Percentiles rank a stretch among this genome's conserved stretches.
These are phyloP conservation scores for Aspergillus conjunctus DNA, from an alignment of 495 filamentous ascomycete genomes.

Conservation along the genomic window DNA sequence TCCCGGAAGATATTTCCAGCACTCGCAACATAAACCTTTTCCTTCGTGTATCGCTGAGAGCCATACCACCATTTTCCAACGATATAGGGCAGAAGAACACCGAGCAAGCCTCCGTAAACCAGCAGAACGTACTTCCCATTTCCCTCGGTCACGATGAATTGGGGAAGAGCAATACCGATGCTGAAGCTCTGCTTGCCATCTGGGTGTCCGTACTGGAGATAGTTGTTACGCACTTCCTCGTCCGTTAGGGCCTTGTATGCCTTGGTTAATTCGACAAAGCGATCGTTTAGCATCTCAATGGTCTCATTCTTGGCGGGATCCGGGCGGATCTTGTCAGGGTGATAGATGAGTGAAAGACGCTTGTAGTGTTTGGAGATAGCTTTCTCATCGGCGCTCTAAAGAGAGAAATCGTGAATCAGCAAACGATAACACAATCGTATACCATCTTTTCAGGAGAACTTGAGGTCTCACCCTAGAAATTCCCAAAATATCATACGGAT, in stretches of 20 bases:
- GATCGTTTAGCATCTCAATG: conserved; percentile 76
- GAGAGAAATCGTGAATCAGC: conserved; percentile 1
- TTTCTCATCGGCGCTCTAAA: conserved; percentile 78
- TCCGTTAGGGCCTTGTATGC: conserved; percentile 97
- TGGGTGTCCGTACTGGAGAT: conserved; percentile 90
- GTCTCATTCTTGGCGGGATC: conserved; percentile 89
- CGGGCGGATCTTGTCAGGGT: conserved; percentile 87
- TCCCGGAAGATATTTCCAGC: conserved; percentile 92
- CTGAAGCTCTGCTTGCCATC: conserved; percentile 98
- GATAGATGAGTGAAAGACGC: conserved; percentile 78
- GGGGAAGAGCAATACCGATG: conserved; percentile 94
- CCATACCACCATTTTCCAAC: conserved; percentile 99
- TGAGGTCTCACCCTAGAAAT: conserved; percentile 66
- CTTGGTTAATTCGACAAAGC: conserved; percentile 93
- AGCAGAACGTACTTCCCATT: conserved; percentile 94
- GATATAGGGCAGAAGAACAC: conserved; percentile 86
- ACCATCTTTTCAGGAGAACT: background rate
- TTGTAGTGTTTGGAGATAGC: conserved; percentile 88
- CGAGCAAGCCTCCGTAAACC: conserved; percentile 83
- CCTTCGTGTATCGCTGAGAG: conserved; percentile 85
- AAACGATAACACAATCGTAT: background rate
- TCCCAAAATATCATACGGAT: conserved; percentile 92
- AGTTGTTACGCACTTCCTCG: conserved; percentile 96
- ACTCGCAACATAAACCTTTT: conserved; percentile 86
- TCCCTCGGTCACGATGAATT: conserved; percentile 88